Evolutionary conservation across 139 green algal genomes (phyloP).

Genomic region (Coelastrella sp.): DNA sequence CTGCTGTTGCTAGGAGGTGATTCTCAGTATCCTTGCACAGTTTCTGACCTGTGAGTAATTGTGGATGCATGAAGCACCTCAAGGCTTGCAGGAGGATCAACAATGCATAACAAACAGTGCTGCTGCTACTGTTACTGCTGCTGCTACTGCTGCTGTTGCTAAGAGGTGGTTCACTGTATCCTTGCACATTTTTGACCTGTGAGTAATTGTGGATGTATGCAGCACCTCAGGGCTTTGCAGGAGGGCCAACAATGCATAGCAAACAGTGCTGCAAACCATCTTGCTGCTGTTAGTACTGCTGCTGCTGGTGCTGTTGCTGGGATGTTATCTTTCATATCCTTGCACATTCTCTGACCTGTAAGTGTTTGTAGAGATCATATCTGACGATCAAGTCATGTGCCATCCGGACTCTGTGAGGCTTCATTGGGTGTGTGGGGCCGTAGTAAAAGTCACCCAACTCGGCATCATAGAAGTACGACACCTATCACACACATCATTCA

Average conservation of each 20-base stretch:
- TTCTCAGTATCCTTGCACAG: neutral
- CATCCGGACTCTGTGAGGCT: constrained; percentile 95
- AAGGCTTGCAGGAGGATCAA: too few species aligned
- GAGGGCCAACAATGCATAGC: too few species aligned
- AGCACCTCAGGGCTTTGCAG: too few species aligned
- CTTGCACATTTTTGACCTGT: too few species aligned
- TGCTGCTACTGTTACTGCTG: too few species aligned
- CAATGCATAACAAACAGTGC: too few species aligned
- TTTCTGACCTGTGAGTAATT: too few species aligned
- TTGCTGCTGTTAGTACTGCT: too few species aligned
- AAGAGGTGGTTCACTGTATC: neutral
- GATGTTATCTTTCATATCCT: neutral
- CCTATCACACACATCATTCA: constrained; percentile 49
- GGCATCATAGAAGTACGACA: constrained; percentile 96
- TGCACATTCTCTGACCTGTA: constrained; percentile 88
- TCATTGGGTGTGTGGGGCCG: constrained; percentile 91
- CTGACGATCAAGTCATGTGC: constrained; percentile 92
- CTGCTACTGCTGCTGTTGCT: neutral
- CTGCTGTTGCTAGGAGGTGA: neutral
- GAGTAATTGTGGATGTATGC: too few species aligned
- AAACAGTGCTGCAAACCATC: too few species aligned
- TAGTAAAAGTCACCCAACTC: constrained; percentile 97
- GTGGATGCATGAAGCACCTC: too few species aligned
- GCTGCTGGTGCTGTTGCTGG: neutral
- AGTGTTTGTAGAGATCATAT: constrained; percentile 89